phyloP scores from a whole-genome alignment of 768 basidiomycete genomes.

The Leucosporidium creatinivorum region DNA sequence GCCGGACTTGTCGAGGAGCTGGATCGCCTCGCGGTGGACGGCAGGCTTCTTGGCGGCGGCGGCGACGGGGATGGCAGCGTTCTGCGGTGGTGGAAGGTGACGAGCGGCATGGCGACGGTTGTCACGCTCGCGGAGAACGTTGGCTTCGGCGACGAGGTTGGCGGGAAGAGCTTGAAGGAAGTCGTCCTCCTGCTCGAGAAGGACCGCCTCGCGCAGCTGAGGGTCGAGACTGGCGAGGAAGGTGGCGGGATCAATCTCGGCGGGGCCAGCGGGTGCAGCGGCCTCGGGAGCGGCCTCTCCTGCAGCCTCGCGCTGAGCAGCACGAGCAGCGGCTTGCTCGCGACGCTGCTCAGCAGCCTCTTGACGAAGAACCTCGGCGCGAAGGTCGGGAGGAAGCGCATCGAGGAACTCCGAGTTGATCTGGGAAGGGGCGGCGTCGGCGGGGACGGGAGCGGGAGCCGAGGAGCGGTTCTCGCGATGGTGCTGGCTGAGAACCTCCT shows the following conservation, averaged over 20 bases:
- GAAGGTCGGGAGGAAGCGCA: slow-evolving; percentile 89
- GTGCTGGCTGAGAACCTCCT: slow-evolving; percentile 95
- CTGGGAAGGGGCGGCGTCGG: slow-evolving; percentile 58
- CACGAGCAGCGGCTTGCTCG: slow-evolving; percentile 23
- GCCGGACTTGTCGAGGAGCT: slow-evolving; percentile 81
- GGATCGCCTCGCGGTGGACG: slow-evolving; percentile 62
- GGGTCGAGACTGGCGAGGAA: slow-evolving; percentile 91
- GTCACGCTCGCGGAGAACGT: slow-evolving; percentile 51
- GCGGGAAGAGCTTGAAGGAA: slow-evolving; percentile 78
- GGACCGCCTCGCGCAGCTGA: slow-evolving; percentile 76
- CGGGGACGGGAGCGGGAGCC: slow-evolving; percentile 43
- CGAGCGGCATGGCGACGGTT: slow-evolving; percentile 1
- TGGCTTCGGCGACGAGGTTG: slow-evolving; percentile 80
- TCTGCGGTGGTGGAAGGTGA: neutral
- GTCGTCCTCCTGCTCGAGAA: slow-evolving; percentile 71
- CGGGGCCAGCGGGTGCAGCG: slow-evolving; percentile 20
- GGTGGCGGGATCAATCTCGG: slow-evolving; percentile 77
- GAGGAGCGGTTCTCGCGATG: slow-evolving; percentile 83
- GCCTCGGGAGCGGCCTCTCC: neutral
- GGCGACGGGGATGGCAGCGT: neutral
- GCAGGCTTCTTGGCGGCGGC: slow-evolving; percentile 43
- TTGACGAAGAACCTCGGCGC: slow-evolving; percentile 93
- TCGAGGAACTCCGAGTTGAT: slow-evolving; percentile 94
- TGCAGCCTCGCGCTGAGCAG: neutral
- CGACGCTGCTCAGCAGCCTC: slow-evolving; percentile 75